Percentiles rank a stretch among this genome's conserved stretches.
Evolutionary conservation across 2,329 filamentous ascomycete genomes (phyloP).

Genomic region (Dendrostoma leiphaemia): DNA sequence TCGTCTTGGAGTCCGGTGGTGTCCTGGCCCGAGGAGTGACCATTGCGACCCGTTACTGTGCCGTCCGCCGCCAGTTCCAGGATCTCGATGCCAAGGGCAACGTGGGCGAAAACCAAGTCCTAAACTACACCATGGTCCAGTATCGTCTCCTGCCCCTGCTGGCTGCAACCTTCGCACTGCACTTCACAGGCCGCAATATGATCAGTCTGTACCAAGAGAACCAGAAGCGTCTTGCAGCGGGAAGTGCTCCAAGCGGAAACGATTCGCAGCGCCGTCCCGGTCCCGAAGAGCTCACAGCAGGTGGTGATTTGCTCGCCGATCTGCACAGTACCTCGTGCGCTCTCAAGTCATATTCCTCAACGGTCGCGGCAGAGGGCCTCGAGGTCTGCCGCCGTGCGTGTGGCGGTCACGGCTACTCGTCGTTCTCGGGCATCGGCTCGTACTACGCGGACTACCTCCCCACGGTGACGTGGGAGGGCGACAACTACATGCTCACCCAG

Average conservation of each 20-base stretch:
- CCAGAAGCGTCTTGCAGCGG: conserved; percentile 62
- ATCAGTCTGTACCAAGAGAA: conserved; percentile 71
- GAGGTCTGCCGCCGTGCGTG: conserved; percentile 74
- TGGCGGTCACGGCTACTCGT: conserved; percentile 74
- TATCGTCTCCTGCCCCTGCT: conserved; percentile 69
- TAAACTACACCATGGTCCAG: conserved; percentile 82
- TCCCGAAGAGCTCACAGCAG: conserved; percentile 65
- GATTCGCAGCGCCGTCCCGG: conserved; percentile 53
- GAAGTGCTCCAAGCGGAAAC: conserved; percentile 26
- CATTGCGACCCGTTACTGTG: conserved; percentile 72
- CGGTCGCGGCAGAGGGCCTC: conserved; percentile 70
- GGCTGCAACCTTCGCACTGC: conserved; percentile 73
- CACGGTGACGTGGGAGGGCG: conserved; percentile 69
- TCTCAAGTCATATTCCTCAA: conserved; percentile 70
- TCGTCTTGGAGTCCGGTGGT: conserved; percentile 70
- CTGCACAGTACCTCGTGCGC: conserved; percentile 76
- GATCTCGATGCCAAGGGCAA: conserved; percentile 61
- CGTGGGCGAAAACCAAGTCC: conserved; percentile 66
- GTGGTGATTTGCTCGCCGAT: conserved; percentile 68
- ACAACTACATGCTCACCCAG: conserved; percentile 81
- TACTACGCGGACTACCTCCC: conserved; percentile 77
- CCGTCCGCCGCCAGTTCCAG: conserved; percentile 75
- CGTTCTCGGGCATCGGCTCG: conserved; percentile 71
- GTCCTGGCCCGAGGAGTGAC: conserved; percentile 74
- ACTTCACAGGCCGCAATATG: conserved; percentile 77